Evolutionary conservation across 2,329 filamentous ascomycete species (phyloP).

Genomic region (Fusarium circinatum): DNA sequence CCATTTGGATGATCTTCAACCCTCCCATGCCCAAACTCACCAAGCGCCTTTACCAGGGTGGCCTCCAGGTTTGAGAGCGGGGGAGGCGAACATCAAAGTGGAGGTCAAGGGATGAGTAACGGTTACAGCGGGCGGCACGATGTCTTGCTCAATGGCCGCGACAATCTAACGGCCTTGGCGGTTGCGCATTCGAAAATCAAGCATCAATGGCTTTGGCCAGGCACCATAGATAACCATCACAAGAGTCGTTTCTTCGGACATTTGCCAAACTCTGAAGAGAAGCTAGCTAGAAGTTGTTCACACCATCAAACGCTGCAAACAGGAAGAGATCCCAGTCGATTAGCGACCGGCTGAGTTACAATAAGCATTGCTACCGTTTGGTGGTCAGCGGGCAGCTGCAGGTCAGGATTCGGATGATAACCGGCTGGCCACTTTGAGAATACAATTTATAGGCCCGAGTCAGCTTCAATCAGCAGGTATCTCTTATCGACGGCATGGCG

Average conservation of each 20-base stretch:
- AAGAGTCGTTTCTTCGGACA: background rate
- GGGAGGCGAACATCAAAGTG: slow-evolving; percentile 41
- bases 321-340: slow-evolving; percentile 17
- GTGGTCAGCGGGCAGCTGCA: slow-evolving; percentile 21
- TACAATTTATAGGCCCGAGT: slow-evolving; percentile 6
- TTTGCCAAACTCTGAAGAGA: background rate
- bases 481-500: background rate
- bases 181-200: slow-evolving; percentile 18
- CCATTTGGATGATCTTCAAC: slow-evolving; percentile 5
- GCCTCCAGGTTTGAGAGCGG: slow-evolving; percentile 33
- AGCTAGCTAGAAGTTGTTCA: background rate
- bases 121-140: slow-evolving; percentile 41
- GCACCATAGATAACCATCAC: background rate
- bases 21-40: background rate
- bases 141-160: slow-evolving; percentile 39
- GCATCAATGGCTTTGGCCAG: slow-evolving; percentile 1
- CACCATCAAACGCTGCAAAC: background rate
- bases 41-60: slow-evolving; percentile 15
- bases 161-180: slow-evolving; percentile 31
- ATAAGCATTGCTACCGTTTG: slow-evolving; percentile 9
- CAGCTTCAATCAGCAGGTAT: slow-evolving; percentile 6
- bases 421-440: slow-evolving; percentile 4
- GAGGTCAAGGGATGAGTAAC: slow-evolving; percentile 33
- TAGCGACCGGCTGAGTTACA: slow-evolving; percentile 17
- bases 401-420: slow-evolving; percentile 11